Evolutionary conservation across 1,284 basidiomycete genomes (phyloP), one percentile per base, ranked within the genome.

Genomic region (Apiotrichum porosum): DNA sequence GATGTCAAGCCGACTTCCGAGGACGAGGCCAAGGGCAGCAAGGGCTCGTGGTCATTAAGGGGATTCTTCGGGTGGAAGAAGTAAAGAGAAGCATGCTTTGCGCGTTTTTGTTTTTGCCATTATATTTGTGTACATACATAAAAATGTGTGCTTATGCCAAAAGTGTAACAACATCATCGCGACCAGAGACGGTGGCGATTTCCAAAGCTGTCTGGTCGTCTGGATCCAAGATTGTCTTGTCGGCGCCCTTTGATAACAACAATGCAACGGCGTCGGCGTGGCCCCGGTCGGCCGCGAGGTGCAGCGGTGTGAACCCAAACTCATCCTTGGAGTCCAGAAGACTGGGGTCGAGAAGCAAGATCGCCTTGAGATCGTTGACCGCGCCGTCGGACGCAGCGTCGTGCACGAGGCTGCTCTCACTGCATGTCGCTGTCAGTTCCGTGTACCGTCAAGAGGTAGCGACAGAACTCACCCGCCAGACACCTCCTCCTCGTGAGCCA

Each of bases 251-350:
- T 10, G 72, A 61, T n/a, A 92, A 66, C 23, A 94, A 69, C 3
- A 82, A 47, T 56, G 78, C 70, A 4, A 86, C 85, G 0, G 80
- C 73, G 0, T 75, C 73, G 4, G 75, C 44, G 57, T 83, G 79
- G 0, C 89, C 90, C 65, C 90, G 77, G 64, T 94, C 90, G 17
- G 82, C 81, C 1, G 90, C 89, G 0, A 93, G 77, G 62, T 94
- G 90, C 21, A 94, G 68, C 13, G 89, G 79, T 0, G 89, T 86
- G 65, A 87, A 91, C 28, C 86, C 88, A 73, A 80, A 86, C 73
- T 85, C 78, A 48, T 83, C 82, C 34, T 64, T 64, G 21, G 69
- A 67, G 58, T 83, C 72, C 47, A 83, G 71, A 9, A 62, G 40
- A 1, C 66, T 66, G 0, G 79, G 66, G 37, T 78, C 61, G 1